These are phyloP conservation scores for Aulographum hederae DNA, from an alignment of 2,329 filamentous ascomycete genomes.

Conservation along the genomic window DNA sequence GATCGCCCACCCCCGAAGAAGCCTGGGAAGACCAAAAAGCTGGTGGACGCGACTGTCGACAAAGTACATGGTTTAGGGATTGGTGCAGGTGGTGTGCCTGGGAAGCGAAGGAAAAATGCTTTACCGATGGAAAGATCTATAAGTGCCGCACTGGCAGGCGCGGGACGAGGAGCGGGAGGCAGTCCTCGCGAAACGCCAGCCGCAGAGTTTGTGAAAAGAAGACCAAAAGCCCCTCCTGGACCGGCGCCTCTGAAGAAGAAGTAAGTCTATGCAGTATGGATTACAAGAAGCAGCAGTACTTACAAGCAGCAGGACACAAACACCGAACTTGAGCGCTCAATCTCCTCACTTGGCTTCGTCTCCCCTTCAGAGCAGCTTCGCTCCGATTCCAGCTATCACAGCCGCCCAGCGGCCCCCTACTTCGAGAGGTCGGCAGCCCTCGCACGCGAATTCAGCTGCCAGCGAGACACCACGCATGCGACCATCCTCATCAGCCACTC, in stretches of 20 bases:
- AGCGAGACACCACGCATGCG: no score
- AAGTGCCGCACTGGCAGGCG: conserved; percentile 28
- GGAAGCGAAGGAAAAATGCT: conserved; percentile 60
- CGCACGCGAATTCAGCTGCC: conserved; percentile 22
- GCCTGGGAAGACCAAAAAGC: conserved; percentile 45
- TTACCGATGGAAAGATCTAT: conserved; percentile 48
- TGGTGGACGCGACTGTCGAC: conserved; percentile 29
- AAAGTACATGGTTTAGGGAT: conserved; percentile 46
- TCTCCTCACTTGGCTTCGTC: conserved; percentile 61
- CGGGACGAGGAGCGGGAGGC: conserved; percentile 18
- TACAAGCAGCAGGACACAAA: no score
- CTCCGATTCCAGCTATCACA: conserved; percentile 37
- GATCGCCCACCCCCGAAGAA: conserved; percentile 47
- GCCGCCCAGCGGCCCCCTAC: conserved; percentile 43
- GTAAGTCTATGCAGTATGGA: no score
- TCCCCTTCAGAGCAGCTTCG: conserved; percentile 49
- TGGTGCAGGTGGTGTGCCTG: conserved; percentile 36
- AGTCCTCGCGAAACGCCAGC: conserved; percentile 54
- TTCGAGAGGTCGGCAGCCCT: conserved; percentile 59
- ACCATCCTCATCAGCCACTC: no score
- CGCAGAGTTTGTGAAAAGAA: conserved; percentile 50
- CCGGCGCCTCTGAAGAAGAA: no score
- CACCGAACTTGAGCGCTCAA: conserved; percentile 32
- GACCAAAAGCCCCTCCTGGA: conserved; percentile 44
- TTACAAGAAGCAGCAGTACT: no score